phyloP scores from a whole-genome alignment of 1,284 basidiomycete species.

The Peniophora sp. region DNA sequence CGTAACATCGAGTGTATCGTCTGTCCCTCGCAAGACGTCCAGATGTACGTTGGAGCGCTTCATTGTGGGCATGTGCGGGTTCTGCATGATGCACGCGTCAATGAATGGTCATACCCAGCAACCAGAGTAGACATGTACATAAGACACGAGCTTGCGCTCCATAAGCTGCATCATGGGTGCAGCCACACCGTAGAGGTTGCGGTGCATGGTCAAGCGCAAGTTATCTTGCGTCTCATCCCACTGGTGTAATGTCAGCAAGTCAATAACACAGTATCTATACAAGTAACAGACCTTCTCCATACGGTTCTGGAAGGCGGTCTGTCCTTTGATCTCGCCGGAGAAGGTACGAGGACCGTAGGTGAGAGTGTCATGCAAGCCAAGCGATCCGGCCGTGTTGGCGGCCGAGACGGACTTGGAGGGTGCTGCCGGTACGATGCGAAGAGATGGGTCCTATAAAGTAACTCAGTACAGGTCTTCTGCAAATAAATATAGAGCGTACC shows the following conservation, averaged over 20 bases:
- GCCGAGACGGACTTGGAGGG: constrained; percentile 56
- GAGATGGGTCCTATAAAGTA: constrained; percentile 46
- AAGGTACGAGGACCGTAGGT: constrained; percentile 70
- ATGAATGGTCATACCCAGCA: constrained; percentile 1
- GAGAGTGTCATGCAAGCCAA: constrained; percentile 77
- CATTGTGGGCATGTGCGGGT: constrained; percentile 55
- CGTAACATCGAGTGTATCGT: constrained; percentile 68
- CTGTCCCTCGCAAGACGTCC: constrained; percentile 87
- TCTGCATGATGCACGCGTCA: constrained; percentile 27
- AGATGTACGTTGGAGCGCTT: constrained; percentile 75
- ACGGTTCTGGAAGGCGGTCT: constrained; percentile 49
- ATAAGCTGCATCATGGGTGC: constrained; percentile 86
- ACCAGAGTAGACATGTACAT: constrained; percentile 39
- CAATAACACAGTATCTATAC: background rate
- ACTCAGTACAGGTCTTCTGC: background rate
- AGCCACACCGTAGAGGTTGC: constrained; percentile 82
- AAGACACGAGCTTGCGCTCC: constrained; percentile 84
- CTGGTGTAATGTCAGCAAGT: constrained; percentile 29
- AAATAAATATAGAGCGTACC: constrained; percentile 4
- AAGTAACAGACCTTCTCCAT: constrained; percentile 55
- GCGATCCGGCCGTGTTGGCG: constrained; percentile 57
- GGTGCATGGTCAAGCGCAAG: constrained; percentile 77
- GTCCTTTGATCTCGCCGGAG: constrained; percentile 57
- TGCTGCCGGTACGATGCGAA: constrained; percentile 57
- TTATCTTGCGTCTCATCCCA: constrained; percentile 93